Base-by-base conservation (phyloP, 1,284 basidiomycete genomes). In the Leccinum brunneo-olivaceum region DNA sequence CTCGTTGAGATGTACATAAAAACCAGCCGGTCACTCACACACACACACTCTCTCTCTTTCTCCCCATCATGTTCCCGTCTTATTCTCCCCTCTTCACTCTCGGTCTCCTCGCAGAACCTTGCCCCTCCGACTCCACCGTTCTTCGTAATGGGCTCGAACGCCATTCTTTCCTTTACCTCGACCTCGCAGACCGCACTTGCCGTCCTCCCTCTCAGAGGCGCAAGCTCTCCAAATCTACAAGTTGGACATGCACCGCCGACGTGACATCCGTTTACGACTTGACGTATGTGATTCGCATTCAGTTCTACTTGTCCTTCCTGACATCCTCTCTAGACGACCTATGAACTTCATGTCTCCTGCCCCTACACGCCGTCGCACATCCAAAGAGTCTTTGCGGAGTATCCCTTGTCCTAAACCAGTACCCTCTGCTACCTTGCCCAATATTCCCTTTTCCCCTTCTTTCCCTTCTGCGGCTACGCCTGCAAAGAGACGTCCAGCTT, bases 351-450 rank as follows among this genome's bases (percentile, higher is more conserved):
- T 30, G 50, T 50, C 48, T 39, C 48, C 28, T 29, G 48, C 12
- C 16, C 55, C 44, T 30, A 5, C 55, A 1, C 53, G 60, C 34
- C 63, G 58, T 57, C 69, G 57, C 11, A 41, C 65, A 2, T 72
- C 70, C 2, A 69, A 64, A 19, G 72, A 76, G 49, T 75, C 74
- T 0, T 52, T 74, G 27, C 69, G 74, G 12, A 62, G 59, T 23
- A 68, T 82, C 14, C 79, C 80, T 5, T 76, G 74, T 1, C 75
- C 76, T 3, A 82, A 81, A 55, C 81, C 81, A 2, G 76, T 69
- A 0, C 81, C 80, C 0, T 75, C 70, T 0, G 57, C 67, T 0
- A 66, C 66, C 9, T 61, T 73, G 8, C 67, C 70, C 3, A 51
- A 41, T 47, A 60, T 36, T 42, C 65, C 43, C 61, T 21, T 21